These are phyloP conservation scores for Mycena alexandri DNA, from an alignment of 768 basidiomycete genomes.

Conservation along the genomic window DNA sequence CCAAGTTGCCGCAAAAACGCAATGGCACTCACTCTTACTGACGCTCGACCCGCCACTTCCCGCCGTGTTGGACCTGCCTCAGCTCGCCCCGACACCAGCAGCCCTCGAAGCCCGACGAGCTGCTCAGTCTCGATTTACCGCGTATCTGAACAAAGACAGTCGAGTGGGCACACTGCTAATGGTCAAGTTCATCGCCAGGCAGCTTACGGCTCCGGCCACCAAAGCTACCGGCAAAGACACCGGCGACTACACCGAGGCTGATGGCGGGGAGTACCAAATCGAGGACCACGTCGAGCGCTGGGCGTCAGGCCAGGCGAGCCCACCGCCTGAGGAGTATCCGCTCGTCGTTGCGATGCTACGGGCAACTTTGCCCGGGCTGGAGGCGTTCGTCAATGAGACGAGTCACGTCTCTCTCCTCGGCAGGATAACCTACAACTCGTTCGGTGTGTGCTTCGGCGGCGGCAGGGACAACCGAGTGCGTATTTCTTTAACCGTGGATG, in stretches of 20 bases:
- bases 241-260: slow-evolving; percentile 61
- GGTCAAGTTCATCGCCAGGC: slow-evolving; percentile 79
- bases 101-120: slow-evolving; percentile 60
- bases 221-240: slow-evolving; percentile 60
- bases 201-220: slow-evolving; percentile 72
- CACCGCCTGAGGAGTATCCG: slow-evolving; percentile 61
- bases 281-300: slow-evolving; percentile 85
- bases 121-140: slow-evolving; percentile 72
- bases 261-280: slow-evolving; percentile 68
- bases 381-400: slow-evolving; percentile 76
- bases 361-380: slow-evolving; percentile 76
- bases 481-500: slow-evolving; percentile 13
- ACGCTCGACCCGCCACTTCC: slow-evolving; percentile 74
- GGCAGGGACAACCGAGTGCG: slow-evolving; percentile 80
- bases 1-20: slow-evolving; percentile 63
- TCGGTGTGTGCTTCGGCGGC: slow-evolving; percentile 75
- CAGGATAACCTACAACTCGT: slow-evolving; percentile 83
- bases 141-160: slow-evolving; percentile 63
- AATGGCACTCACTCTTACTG: slow-evolving; percentile 80
- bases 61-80: slow-evolving; percentile 48
- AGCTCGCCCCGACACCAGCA: slow-evolving; percentile 44
- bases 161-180: slow-evolving; percentile 67
- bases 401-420: slow-evolving; percentile 71
- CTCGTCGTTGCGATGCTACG: slow-evolving; percentile 68
- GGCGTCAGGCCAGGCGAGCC: slow-evolving; percentile 70